Conservation (phyloP, 495 filamentous ascomycete species). For the Xylaria sp. region DNA sequence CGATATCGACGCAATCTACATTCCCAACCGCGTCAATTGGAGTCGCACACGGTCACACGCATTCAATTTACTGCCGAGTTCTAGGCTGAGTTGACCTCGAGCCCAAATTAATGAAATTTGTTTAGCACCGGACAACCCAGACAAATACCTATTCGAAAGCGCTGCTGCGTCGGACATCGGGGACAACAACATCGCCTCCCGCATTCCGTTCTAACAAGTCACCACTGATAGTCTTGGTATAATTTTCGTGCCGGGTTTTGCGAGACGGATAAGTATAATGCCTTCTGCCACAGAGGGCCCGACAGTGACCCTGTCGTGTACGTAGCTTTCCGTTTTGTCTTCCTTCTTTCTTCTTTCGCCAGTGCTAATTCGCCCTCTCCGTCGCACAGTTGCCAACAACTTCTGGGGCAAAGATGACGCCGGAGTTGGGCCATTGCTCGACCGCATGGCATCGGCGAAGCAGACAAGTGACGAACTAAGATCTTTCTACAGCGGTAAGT, state of each 20-base stretch:
- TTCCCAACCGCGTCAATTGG: background rate
- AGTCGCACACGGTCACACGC: background rate
- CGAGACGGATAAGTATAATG: conserved; percentile 34
- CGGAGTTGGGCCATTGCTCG: conserved; percentile 87
- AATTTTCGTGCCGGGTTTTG: background rate
- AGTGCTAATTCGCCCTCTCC: conserved; percentile 29
- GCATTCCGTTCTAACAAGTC: background rate
- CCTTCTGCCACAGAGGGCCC: conserved; percentile 42
- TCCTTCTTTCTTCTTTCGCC: background rate
- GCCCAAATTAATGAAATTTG: background rate
- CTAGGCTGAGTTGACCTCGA: background rate
- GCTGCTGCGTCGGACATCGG: background rate
- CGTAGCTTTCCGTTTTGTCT: conserved; percentile 7
- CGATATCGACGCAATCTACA: background rate
- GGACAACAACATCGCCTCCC: background rate
- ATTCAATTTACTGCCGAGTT: background rate
- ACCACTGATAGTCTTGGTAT: background rate
- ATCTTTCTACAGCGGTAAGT: conserved; percentile 83
- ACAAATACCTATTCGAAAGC: background rate
- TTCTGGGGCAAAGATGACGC: conserved; percentile 99
- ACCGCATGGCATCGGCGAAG: conserved; percentile 96
- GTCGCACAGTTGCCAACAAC: conserved; percentile 87
- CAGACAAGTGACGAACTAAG: conserved; percentile 94
- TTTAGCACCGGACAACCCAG: background rate
- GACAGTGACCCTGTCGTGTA: conserved; percentile 44